These are phyloP conservation scores for Silene uniflora DNA, from an alignment of 148 eudicot genomes.

Conservation along the genomic window DNA sequence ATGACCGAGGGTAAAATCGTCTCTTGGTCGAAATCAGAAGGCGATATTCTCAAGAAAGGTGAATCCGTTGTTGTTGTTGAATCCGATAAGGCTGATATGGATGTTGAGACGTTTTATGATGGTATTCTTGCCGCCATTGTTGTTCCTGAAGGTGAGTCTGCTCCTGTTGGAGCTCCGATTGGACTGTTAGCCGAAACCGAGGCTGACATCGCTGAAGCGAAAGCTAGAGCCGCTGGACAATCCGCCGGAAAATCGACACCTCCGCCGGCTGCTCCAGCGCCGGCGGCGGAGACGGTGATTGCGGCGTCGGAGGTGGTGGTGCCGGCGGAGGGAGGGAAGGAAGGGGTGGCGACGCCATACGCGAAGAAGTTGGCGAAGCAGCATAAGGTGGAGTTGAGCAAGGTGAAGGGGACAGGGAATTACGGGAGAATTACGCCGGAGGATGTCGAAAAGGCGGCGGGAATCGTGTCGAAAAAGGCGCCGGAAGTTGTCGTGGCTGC, in stretches of 20 bases:
- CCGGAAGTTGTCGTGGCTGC: conserved; percentile 21
- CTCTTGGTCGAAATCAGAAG: conserved; percentile 82
- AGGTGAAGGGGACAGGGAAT: conserved; percentile 64
- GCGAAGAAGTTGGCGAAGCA: conserved; percentile 98
- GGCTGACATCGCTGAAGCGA: conserved; percentile 69
- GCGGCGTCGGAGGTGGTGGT: conserved; percentile 12
- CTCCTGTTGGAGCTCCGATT: conserved; percentile 83
- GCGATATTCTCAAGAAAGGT: conserved; percentile 69
- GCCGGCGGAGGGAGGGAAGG: conserved; percentile 40
- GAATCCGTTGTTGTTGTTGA: conserved; percentile 88
- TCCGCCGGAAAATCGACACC: conserved; percentile 10
- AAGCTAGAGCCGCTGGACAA: conserved; percentile 45
- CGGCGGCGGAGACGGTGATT: conserved; percentile 18
- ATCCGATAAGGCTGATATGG: conserved; percentile 95
- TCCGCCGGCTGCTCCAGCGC: conserved; percentile 24
- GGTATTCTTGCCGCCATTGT: conserved; percentile 86
- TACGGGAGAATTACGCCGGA: conserved; percentile 82
- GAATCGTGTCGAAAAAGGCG: conserved; percentile 48
- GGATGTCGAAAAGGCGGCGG: conserved; percentile 90
- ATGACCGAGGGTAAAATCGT: conserved; percentile 98
- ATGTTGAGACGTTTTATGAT: conserved; percentile 85
- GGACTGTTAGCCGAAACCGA: conserved; percentile 76
- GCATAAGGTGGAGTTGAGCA: conserved; percentile 72
- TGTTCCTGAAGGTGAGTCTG: conserved; percentile 73
- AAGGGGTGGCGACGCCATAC: conserved; percentile 66